A percentile compares a stretch with the other conserved stretches of the same genome.
These are phyloP conservation scores for Dioszegia crocea DNA, from an alignment of 768 basidiomycete species.

Conservation along the genomic window DNA sequence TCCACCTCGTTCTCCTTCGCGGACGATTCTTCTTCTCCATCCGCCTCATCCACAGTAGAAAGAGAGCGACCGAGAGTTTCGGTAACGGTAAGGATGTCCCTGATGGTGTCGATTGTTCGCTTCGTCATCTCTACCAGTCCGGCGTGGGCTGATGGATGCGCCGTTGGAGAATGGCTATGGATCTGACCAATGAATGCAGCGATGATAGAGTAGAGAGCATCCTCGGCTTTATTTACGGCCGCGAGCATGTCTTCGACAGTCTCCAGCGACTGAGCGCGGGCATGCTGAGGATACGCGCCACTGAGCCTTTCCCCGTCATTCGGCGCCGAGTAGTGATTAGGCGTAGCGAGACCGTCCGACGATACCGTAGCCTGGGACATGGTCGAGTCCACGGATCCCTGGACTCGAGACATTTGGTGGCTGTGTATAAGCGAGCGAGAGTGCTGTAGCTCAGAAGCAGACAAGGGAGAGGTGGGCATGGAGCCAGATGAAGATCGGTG, in stretches of 20 bases:
- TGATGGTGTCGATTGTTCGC: slow-evolving; percentile 88
- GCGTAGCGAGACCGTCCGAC: slow-evolving; percentile 12
- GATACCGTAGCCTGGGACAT: slow-evolving; percentile 12
- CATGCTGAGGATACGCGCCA: not conserved
- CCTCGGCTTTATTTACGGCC: slow-evolving; percentile 69
- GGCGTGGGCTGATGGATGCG: slow-evolving; percentile 88
- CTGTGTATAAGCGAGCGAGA: slow-evolving; percentile 13
- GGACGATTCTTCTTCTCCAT: slow-evolving; percentile 59
- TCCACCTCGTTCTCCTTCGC: slow-evolving; percentile 58
- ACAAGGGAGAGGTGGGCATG: not conserved
- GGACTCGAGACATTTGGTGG: slow-evolving; percentile 9
- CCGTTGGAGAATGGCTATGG: slow-evolving; percentile 81
- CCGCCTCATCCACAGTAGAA: not conserved
- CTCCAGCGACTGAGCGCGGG: not conserved
- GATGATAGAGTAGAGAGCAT: slow-evolving; percentile 84
- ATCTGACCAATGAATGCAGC: slow-evolving; percentile 97
- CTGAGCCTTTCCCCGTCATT: not conserved
- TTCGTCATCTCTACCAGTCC: slow-evolving; percentile 92
- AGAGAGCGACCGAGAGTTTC: slow-evolving; percentile 63
- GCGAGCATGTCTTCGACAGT: slow-evolving; percentile 16
- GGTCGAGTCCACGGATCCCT: slow-evolving; percentile 24
- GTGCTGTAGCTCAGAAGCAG: not conserved
- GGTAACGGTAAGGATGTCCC: slow-evolving; percentile 82
- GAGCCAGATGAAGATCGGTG: slow-evolving; percentile 22
- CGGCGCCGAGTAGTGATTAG: not conserved